A percentile compares a stretch with the other conserved stretches of the same genome.
phyloP scores from a whole-genome alignment of 2,329 filamentous ascomycete species.

The Dryadomyces quercivorus region DNA sequence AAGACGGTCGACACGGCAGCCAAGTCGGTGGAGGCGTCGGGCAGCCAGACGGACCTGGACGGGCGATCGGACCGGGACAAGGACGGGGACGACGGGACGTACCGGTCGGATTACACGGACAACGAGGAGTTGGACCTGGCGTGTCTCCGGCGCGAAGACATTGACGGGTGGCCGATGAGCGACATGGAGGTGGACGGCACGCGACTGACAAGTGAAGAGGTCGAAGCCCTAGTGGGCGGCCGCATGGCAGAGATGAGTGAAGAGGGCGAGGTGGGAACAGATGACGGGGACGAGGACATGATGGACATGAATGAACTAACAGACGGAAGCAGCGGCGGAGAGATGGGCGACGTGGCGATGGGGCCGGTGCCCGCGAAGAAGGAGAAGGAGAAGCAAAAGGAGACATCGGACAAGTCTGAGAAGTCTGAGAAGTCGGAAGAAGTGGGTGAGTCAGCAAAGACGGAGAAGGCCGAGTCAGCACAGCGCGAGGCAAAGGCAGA shows the following conservation, averaged over 20 bases:
- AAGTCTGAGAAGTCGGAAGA: no score
- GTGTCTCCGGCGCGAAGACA: conserved; percentile 31
- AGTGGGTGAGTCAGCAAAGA: neutral
- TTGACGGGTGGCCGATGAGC: conserved; percentile 28
- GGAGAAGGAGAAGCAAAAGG: no score
- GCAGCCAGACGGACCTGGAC: neutral
- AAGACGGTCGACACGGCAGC: conserved; percentile 33
- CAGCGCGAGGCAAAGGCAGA: neutral
- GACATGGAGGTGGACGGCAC: conserved; percentile 23
- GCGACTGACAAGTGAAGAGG: conserved; percentile 23
- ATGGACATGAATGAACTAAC: conserved; percentile 4
- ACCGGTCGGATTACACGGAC: conserved; percentile 12
- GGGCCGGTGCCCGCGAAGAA: no score
- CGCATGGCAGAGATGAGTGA: conserved; percentile 10
- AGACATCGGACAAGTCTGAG: no score
- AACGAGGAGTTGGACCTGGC: conserved; percentile 35
- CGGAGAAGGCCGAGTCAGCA: neutral
- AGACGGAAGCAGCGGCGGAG: conserved; percentile 5
- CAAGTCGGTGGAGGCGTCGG: conserved; percentile 19
- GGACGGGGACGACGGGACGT: conserved; percentile 7
- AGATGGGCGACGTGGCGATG: conserved; percentile 5
- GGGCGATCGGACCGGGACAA: conserved; percentile 7
- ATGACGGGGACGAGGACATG: conserved; percentile 6
- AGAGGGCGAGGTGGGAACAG: conserved; percentile 12
- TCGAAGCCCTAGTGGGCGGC: conserved; percentile 5